Conservation (phyloP, 768 basidiomycete species). For the Tricholoma flavovirens region DNA sequence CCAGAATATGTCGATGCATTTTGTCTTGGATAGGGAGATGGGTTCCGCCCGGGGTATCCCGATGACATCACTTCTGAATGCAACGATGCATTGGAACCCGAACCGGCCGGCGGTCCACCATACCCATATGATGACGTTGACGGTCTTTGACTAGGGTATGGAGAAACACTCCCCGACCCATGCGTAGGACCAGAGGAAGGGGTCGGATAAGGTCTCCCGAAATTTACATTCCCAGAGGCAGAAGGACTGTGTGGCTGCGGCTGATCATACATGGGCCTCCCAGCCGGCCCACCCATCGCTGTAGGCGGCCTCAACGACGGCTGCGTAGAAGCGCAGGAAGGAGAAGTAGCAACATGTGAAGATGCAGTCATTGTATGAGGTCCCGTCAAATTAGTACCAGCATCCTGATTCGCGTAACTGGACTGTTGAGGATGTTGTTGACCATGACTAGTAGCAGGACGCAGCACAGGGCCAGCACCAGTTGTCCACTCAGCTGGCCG, state of each 20-base stretch:
- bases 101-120: slow-evolving; percentile 8
- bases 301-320: slow-evolving; percentile 23
- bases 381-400: slow-evolving; percentile 28
- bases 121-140: slow-evolving; percentile 17
- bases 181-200: slow-evolving; percentile 2
- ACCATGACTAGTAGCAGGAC: neutral
- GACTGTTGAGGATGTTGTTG: neutral
- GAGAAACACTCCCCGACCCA: slow-evolving; percentile 2
- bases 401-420: slow-evolving; percentile 1
- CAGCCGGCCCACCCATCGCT: slow-evolving; percentile 7
- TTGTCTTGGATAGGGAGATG: slow-evolving; percentile 5
- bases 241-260: neutral
- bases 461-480: neutral
- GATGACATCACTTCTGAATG: neutral
- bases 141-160: slow-evolving; percentile 7
- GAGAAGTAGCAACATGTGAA: slow-evolving; percentile 4
- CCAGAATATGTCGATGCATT: slow-evolving; percentile 1
- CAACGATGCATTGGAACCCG: neutral
- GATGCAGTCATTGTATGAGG: slow-evolving; percentile 26
- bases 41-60: neutral
- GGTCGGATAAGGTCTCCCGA: slow-evolving; percentile 3
- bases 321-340: slow-evolving; percentile 4
- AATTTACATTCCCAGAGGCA: neutral
- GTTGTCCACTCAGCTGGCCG: slow-evolving; percentile 37
- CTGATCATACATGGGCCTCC: neutral